Conservation (phyloP, 345 rosid genomes). For the Physaria fendleri region DNA sequence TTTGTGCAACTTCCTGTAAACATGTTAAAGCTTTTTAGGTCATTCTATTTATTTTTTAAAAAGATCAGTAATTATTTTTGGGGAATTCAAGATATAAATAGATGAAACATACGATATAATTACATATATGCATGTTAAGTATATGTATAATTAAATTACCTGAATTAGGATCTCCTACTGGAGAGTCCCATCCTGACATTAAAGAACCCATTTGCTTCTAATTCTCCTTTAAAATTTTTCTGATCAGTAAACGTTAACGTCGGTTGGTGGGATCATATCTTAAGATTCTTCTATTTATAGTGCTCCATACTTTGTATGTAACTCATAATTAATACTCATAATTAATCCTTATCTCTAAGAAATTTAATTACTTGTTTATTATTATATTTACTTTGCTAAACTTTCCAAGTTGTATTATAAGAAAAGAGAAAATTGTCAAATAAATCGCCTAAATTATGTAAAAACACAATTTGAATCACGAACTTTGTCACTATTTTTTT, state of each 20-base stretch:
- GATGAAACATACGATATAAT: too few relatives aligned
- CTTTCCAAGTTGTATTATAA: too few relatives aligned
- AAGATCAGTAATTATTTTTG: too few relatives aligned
- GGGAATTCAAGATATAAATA: not conserved
- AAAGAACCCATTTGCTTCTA: conserved; percentile 69
- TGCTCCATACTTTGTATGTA: not conserved
- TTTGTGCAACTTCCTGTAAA: conserved; percentile 20
- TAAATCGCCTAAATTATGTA: too few relatives aligned
- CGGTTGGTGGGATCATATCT: not conserved
- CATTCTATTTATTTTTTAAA: not conserved
- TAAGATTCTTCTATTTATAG: conserved; percentile 11
- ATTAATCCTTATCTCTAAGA: conserved; percentile 9
- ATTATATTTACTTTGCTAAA: too few relatives aligned
- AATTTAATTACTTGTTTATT: not conserved
- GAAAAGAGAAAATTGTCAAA: too few relatives aligned
- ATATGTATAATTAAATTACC: too few relatives aligned
- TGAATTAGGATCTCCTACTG: too few relatives aligned
- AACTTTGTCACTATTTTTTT: too few relatives aligned
- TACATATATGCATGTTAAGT: too few relatives aligned
- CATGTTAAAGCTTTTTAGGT: not conserved
- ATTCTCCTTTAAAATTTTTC: not conserved
- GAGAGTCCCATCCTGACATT: conserved; percentile 96
- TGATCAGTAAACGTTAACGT: not conserved
- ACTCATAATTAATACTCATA: too few relatives aligned
- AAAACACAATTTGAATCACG: too few relatives aligned